These are phyloP conservation scores for Naematelia encephala DNA, from an alignment of 768 basidiomycete genomes.

Conservation along the genomic window DNA sequence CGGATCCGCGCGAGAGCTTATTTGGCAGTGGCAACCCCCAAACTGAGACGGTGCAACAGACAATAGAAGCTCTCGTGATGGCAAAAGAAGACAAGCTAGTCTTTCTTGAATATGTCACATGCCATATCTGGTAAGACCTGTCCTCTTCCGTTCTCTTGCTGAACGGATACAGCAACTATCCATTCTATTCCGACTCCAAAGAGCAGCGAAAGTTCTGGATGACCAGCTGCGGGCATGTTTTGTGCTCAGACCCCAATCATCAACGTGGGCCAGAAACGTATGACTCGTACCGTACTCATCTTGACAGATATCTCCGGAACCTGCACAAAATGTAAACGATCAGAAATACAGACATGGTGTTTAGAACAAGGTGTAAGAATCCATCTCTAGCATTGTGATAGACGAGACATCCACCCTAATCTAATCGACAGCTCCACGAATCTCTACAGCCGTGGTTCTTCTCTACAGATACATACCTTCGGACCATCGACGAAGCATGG, in stretches of 20 bases:
- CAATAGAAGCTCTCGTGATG: slow-evolving; percentile 1
- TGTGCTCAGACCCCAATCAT: slow-evolving; percentile 4
- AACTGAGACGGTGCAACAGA: background rate
- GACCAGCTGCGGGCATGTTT: slow-evolving; percentile 22
- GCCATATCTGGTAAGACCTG: slow-evolving; percentile 23
- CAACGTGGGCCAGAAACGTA: background rate
- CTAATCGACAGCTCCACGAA: background rate
- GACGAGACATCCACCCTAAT: no score
- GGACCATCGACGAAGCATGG: background rate
- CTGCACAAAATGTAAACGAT: background rate
- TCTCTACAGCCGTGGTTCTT: background rate
- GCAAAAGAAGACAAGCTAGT: slow-evolving; percentile 8
- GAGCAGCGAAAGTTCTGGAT: slow-evolving; percentile 22
- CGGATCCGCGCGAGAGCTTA: background rate
- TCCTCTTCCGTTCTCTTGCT: background rate
- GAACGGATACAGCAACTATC: slow-evolving; percentile 9
- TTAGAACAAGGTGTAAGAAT: background rate
- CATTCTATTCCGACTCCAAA: slow-evolving; percentile 7
- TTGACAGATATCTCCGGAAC: background rate
- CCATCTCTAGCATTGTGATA: no score
- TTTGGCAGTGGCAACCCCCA: background rate
- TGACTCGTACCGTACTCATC: background rate
- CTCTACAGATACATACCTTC: background rate
- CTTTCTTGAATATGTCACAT: slow-evolving; percentile 26
- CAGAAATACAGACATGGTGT: background rate